Percentiles rank a stretch among this genome's conserved stretches.
Evolutionary conservation across 2,329 filamentous ascomycete species (phyloP).

Genomic region (Cladophialophora carrionii): DNA sequence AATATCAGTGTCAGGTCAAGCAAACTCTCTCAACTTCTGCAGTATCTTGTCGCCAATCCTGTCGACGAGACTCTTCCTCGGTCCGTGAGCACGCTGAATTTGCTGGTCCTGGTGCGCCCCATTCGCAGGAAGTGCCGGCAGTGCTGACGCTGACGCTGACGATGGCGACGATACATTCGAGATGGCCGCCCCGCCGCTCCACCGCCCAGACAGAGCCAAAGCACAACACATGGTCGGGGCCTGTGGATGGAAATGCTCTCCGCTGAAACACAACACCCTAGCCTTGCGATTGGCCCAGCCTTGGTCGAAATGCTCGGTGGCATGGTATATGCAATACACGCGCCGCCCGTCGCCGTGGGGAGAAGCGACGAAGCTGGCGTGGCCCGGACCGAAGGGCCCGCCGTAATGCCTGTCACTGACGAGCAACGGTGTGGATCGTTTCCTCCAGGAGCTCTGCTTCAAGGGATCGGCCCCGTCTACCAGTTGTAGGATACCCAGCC

Average conservation of each 20-base stretch:
- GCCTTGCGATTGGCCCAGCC: slow-evolving; percentile 38
- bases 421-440: slow-evolving; percentile 32
- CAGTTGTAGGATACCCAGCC: slow-evolving; percentile 32
- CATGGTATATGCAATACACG: slow-evolving; percentile 38
- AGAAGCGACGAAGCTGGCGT: slow-evolving; percentile 35
- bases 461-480: slow-evolving; percentile 30
- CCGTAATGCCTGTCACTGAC: slow-evolving; percentile 26
- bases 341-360: slow-evolving; percentile 20
- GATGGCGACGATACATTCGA: not conserved
- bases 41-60: slow-evolving; percentile 10
- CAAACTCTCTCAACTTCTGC: not conserved
- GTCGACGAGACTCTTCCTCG: slow-evolving; percentile 8
- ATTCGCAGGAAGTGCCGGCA: not conserved
- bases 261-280: slow-evolving; percentile 27
- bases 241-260: slow-evolving; percentile 26
- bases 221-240: slow-evolving; percentile 34
- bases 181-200: slow-evolving; percentile 9
- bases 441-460: slow-evolving; percentile 31
- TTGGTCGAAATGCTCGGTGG: slow-evolving; percentile 32
- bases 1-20: not conserved
- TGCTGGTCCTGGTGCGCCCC: not conserved
- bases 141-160: not conserved
- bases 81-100: not conserved
- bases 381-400: slow-evolving; percentile 38
- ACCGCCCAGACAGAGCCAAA: slow-evolving; percentile 5